Evolutionary conservation across 345 rosid species (phyloP), one percentile per base, ranked within the genome.

Genomic region (Salix exigua): DNA sequence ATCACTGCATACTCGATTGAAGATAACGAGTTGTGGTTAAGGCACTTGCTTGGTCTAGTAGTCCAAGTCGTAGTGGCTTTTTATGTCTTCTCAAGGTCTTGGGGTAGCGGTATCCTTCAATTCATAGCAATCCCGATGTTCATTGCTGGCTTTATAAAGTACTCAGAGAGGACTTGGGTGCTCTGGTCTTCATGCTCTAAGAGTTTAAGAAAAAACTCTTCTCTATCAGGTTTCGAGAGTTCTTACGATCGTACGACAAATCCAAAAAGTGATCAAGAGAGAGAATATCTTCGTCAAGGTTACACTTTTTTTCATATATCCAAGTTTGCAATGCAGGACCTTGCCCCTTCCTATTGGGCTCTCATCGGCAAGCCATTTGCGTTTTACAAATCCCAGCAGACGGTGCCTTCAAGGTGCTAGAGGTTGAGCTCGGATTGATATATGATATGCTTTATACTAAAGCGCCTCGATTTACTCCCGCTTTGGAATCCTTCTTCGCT

Each of bases 381-480:
- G 50, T 3, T 50, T 71, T 30, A 28, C 26, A 8, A 1, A 40
- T 44, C 28, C 0, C 0, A 1, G 3, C 86, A 0, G 71, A 37
- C 17, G 77, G 77, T 1, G 90, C 86, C 25, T 79, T 87, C 66
- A 67, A 71, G 13, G 37, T 90, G 31, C 70, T 86, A 2, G 89
- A 85, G 72, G 80, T 75, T 19, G 89, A 84, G 72, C 86, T 88
- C 1, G 71, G 80, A 46, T 82, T 90, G 75, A 71, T 88, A 51
- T 88, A 81, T 38, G 88, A 83, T 35, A 68, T 78, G 37, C 80
- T 85, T 5, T 88, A 48, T 78, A 85, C 91, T 0, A 88, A 88
- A 72, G 84, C 82, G 1, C 33, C 60, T 6, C 4, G 4, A 19
- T 79, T 25, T 77, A 77, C 68, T 38, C 73, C 1, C 4, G 44